Conservation (phyloP, 495 filamentous ascomycete genomes). For the Sabuloglossum arenarium region DNA sequence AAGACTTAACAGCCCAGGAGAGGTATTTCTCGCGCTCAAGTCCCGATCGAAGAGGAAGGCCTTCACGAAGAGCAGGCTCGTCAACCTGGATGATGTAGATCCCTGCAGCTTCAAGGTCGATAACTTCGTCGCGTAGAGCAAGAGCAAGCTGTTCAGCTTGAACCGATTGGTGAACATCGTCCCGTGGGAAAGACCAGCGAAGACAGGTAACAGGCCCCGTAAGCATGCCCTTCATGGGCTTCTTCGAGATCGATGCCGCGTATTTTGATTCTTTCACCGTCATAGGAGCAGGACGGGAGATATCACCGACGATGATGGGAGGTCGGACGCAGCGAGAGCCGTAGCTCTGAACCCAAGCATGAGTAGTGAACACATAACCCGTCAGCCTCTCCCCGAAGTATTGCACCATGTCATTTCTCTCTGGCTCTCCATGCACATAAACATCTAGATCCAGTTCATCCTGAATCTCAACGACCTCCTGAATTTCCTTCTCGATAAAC, state of each 20-base stretch:
- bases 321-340: constrained; percentile 95
- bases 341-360: constrained; percentile 96
- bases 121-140: constrained; percentile 91
- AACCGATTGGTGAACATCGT: constrained; percentile 94
- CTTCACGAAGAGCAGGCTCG: constrained; percentile 96
- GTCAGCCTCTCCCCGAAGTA: constrained; percentile 96
- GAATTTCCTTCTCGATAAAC: constrained; percentile 97
- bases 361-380: constrained; percentile 96
- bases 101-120: constrained; percentile 91
- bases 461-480: constrained; percentile 82
- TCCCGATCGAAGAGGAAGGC: constrained; percentile 85
- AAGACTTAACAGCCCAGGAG: constrained; percentile 87
- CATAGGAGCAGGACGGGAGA: constrained; percentile 90
- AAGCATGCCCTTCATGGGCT: constrained; percentile 99
- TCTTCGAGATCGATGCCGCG: constrained; percentile 83
- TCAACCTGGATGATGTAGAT: constrained; percentile 97
- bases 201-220: constrained; percentile 97
- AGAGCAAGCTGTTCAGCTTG: constrained; percentile 97
- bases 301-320: constrained; percentile 94
- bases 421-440: constrained; percentile 92
- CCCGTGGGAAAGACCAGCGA: constrained; percentile 98
- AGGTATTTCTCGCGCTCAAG: constrained; percentile 88
- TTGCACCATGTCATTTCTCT: constrained; percentile 99
- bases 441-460: constrained; percentile 94
- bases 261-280: constrained; percentile 99